phyloP scores from a whole-genome alignment of 2,329 filamentous ascomycete genomes.

The Talaromyces sp. region DNA sequence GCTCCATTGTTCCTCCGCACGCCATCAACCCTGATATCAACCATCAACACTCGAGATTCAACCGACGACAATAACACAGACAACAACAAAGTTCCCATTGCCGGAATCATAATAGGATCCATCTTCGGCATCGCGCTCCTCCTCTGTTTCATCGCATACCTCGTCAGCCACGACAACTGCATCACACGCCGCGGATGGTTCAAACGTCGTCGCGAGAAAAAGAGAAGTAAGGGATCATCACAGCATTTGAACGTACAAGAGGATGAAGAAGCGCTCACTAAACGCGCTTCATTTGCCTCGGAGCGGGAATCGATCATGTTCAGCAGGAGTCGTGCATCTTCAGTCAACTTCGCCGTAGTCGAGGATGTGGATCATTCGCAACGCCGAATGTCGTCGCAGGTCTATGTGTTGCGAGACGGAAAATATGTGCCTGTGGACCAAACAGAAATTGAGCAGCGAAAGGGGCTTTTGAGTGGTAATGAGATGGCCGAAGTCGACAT shows the following conservation, averaged over 20 bases:
- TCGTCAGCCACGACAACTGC: conserved; percentile 16
- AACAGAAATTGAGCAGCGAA: conserved; percentile 5
- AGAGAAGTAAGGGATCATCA: background rate
- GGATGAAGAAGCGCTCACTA: conserved; percentile 14
- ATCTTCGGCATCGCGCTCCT: conserved; percentile 2
- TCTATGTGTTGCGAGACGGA: conserved; percentile 14
- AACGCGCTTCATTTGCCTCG: conserved; percentile 21
- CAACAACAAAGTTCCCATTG: background rate
- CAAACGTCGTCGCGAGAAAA: conserved; percentile 7
- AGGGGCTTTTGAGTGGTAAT: conserved; percentile 1
- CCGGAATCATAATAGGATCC: conserved; percentile 14
- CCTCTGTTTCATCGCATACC: conserved; percentile 2
- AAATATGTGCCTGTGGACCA: conserved; percentile 16
- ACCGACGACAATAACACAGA: background rate
- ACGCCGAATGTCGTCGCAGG: conserved; percentile 13
- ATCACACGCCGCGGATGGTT: conserved; percentile 17
- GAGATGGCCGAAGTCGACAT: conserved; percentile 8
- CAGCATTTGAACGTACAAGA: conserved; percentile 5
- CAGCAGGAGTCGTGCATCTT: conserved; percentile 27
- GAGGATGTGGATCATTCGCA: conserved; percentile 15
- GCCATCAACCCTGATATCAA: conserved; percentile 1
- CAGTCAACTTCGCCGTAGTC: conserved; percentile 25
- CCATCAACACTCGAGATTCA: conserved; percentile 5
- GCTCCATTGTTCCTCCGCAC: background rate
- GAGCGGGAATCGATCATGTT: conserved; percentile 31